Conservation (phyloP, 1,139 yeast species). For the Debaryomycetaceae sp. region DNA sequence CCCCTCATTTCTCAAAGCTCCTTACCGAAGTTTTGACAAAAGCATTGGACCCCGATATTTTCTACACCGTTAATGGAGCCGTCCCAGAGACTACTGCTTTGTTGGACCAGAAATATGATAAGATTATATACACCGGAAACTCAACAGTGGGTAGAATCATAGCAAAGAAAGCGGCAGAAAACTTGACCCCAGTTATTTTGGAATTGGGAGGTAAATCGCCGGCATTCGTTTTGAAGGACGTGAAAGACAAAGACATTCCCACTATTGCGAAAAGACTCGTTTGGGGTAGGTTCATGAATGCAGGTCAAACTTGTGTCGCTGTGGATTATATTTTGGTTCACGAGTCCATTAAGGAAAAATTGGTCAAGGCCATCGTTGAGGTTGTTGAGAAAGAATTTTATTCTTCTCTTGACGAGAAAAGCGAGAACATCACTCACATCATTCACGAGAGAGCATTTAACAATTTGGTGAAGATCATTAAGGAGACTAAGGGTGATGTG, state of each 20-base stretch:
- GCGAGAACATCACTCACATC: constrained; percentile 53
- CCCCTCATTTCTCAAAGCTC: constrained; percentile 59
- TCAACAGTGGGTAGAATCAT: constrained; percentile 72
- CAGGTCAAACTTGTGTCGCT: constrained; percentile 92
- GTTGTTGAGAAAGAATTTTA: constrained; percentile 46
- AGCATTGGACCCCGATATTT: constrained; percentile 53
- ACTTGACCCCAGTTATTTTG: constrained; percentile 73
- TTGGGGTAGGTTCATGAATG: constrained; percentile 77
- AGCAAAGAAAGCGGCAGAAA: constrained; percentile 78
- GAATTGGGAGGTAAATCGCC: constrained; percentile 97
- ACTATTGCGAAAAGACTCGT: constrained; percentile 63
- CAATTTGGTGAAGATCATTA: constrained; percentile 45
- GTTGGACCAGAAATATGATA: constrained; percentile 68
- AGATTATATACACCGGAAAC: constrained; percentile 86
- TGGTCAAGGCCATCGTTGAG: constrained; percentile 42
- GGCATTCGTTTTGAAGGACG: constrained; percentile 58
- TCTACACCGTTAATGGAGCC: constrained; percentile 71
- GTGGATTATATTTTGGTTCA: constrained; percentile 79
- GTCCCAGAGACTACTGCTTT: constrained; percentile 66
- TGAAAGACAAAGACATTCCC: constrained; percentile 41
- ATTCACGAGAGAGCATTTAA: constrained; percentile 58
- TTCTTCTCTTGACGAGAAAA: constrained; percentile 28
- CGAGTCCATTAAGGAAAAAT: constrained; percentile 47
- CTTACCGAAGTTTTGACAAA: constrained; percentile 53
- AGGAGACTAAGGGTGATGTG: constrained; percentile 53